Percentiles rank a stretch among this genome's conserved stretches.
phyloP scores from a whole-genome alignment of 1,139 yeast species.

The Meyerozyma sp. region DNA sequence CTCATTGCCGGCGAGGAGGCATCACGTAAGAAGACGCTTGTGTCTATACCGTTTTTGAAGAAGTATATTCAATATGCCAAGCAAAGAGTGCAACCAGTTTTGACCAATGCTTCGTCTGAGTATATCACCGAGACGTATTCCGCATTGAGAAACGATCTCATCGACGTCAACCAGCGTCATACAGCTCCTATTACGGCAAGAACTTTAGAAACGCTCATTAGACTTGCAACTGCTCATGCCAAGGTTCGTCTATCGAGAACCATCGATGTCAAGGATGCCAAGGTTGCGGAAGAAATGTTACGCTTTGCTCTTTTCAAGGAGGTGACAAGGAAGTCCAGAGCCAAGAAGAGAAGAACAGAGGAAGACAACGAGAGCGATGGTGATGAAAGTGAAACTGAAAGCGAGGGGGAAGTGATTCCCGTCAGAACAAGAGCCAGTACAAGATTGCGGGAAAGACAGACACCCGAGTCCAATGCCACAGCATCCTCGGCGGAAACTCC shows the following conservation, averaged over 20 bases:
- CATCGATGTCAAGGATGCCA: conserved; percentile 75
- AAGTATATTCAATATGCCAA: conserved; percentile 94
- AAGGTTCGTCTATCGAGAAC: conserved; percentile 78
- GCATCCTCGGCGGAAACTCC: conserved; percentile 1
- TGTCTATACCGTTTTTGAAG: conserved; percentile 81
- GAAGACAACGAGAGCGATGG: conserved; percentile 12
- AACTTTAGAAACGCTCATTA: conserved; percentile 92
- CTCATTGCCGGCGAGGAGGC: conserved; percentile 68
- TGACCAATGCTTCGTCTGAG: conserved; percentile 74
- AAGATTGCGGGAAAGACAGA: conserved; percentile 3
- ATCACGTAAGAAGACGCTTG: conserved; percentile 41
- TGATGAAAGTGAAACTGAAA: conserved; percentile 11
- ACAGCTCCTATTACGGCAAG: conserved; percentile 98
- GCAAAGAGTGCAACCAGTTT: conserved; percentile 76
- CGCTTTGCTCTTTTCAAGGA: conserved; percentile 86
- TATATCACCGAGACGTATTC: conserved; percentile 79
- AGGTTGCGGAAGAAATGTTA: conserved; percentile 78
- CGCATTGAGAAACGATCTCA: conserved; percentile 75
- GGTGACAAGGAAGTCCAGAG: conserved; percentile 36
- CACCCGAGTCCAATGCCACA: background rate
- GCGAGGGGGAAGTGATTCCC: conserved; percentile 16
- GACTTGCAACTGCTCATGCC: conserved; percentile 96
- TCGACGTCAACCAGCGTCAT: conserved; percentile 65
- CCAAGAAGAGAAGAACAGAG: conserved; percentile 28
- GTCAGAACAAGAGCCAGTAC: conserved; percentile 13